Conservation (phyloP, 331 rosid genomes). For the Malus hybrid region DNA sequence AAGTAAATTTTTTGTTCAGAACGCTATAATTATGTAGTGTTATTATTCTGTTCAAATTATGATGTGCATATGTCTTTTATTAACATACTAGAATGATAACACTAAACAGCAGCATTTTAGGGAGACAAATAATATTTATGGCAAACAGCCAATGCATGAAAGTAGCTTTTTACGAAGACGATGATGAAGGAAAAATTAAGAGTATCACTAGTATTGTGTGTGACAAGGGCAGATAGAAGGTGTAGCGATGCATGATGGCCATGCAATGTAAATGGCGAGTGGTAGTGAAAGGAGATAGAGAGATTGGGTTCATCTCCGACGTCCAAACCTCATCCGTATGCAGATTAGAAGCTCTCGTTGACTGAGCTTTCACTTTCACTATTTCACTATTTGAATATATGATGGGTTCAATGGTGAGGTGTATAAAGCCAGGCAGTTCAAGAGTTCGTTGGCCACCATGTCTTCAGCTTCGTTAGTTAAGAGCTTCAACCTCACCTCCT, state of each 20-base stretch:
- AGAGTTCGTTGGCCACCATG: constrained; percentile 45
- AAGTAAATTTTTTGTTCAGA: no score
- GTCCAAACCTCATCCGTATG: constrained; percentile 66
- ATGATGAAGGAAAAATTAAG: not conserved
- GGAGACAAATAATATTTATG: not conserved
- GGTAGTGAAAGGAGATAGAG: not conserved
- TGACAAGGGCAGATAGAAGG: not conserved
- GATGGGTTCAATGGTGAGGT: no score
- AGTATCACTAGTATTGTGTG: not conserved
- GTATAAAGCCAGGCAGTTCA: constrained; percentile 31
- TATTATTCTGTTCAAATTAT: no score
- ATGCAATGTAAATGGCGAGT: not conserved
- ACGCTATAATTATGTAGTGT: no score
- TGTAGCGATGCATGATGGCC: not conserved
- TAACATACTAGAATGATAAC: no score
- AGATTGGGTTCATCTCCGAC: constrained; percentile 39
- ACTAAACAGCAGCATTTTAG: no score
- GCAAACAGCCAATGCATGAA: not conserved
- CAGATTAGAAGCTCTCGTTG: constrained; percentile 64
- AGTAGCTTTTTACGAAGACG: not conserved
- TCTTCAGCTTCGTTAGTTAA: constrained; percentile 59
- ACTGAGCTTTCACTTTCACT: constrained; percentile 30
- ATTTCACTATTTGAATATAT: no score
- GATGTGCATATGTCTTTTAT: no score
- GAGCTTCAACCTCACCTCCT: constrained; percentile 42